A percentile compares a stretch with the other conserved stretches of the same genome.
Evolutionary conservation across 2,329 filamentous ascomycete genomes (phyloP).

Genomic region (Fusarium cyanostomum): DNA sequence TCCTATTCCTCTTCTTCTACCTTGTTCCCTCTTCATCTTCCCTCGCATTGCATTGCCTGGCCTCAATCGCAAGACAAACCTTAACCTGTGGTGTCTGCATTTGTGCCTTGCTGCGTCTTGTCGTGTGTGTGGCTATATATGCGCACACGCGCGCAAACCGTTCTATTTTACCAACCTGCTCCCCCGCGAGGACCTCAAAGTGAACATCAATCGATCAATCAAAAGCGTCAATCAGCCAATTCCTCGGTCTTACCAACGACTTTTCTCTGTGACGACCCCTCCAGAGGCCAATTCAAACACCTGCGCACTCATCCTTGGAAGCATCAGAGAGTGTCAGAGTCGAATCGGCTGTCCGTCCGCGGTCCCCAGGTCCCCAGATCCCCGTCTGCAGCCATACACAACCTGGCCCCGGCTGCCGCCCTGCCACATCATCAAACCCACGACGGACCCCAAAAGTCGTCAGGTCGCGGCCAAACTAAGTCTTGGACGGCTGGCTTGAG

Average conservation of each 20-base stretch:
- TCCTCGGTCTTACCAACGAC: not conserved
- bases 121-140: slow-evolving; percentile 31
- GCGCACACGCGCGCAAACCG: slow-evolving; percentile 41
- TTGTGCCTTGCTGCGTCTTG: slow-evolving; percentile 14
- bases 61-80: slow-evolving; percentile 6
- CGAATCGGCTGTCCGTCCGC: slow-evolving; percentile 33
- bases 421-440: slow-evolving; percentile 39
- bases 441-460: slow-evolving; percentile 37
- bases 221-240: slow-evolving; percentile 14
- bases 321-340: slow-evolving; percentile 11
- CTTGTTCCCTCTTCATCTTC: not conserved
- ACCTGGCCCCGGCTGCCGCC: slow-evolving; percentile 24
- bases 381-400: slow-evolving; percentile 26
- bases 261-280: not conserved
- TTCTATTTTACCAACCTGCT: slow-evolving; percentile 5
- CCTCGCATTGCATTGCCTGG: slow-evolving; percentile 16
- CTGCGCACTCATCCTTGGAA: slow-evolving; percentile 11
- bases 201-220: slow-evolving; percentile 26
- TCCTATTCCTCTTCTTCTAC: slow-evolving; percentile 9
- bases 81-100: slow-evolving; percentile 7
- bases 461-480: slow-evolving; percentile 36
- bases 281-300: slow-evolving; percentile 4
- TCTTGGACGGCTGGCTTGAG: slow-evolving; percentile 32
- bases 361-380: slow-evolving; percentile 32
- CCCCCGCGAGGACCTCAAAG: not conserved